Percentiles rank a stretch among this genome's conserved stretches.
These are phyloP conservation scores for Kurtzmaniella cleridarum DNA, from an alignment of 805 yeast genomes.

Conservation along the genomic window DNA sequence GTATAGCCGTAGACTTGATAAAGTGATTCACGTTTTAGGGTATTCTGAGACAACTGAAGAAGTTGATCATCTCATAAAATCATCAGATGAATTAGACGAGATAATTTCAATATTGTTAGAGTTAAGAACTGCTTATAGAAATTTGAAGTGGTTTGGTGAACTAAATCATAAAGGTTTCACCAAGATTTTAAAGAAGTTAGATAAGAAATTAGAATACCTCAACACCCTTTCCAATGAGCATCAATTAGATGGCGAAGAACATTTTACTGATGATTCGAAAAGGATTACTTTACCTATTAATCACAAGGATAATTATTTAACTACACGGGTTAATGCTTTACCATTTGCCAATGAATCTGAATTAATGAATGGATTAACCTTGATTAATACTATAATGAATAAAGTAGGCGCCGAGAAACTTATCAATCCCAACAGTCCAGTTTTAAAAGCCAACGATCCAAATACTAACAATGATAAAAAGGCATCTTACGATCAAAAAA, in stretches of 20 bases:
- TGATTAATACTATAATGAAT: constrained; percentile 48
- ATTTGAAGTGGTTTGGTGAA: constrained; percentile 91
- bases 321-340: constrained; percentile 64
- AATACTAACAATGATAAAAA: constrained; percentile 16
- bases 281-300: constrained; percentile 21
- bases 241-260: constrained; percentile 9
- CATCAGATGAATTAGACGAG: constrained; percentile 38
- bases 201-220: constrained; percentile 54
- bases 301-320: constrained; percentile 39
- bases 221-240: constrained; percentile 15
- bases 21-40: constrained; percentile 33
- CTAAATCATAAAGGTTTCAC: constrained; percentile 84
- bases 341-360: constrained; percentile 74
- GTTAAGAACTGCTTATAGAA: constrained; percentile 67
- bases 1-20: constrained; percentile 62
- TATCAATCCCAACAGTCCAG: not conserved
- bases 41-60: constrained; percentile 14
- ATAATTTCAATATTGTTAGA: constrained; percentile 57
- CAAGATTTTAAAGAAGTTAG: constrained; percentile 85
- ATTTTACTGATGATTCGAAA: not conserved
- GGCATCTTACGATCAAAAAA: constrained; percentile 21
- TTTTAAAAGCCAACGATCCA: constrained; percentile 4
- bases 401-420: constrained; percentile 39
- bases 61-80: constrained; percentile 27
- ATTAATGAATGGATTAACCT: constrained; percentile 46